Percentiles rank a stretch among this genome's conserved stretches.
These are phyloP conservation scores for Ceratonia siliqua DNA, from an alignment of 306 rosid species.

Conservation along the genomic window DNA sequence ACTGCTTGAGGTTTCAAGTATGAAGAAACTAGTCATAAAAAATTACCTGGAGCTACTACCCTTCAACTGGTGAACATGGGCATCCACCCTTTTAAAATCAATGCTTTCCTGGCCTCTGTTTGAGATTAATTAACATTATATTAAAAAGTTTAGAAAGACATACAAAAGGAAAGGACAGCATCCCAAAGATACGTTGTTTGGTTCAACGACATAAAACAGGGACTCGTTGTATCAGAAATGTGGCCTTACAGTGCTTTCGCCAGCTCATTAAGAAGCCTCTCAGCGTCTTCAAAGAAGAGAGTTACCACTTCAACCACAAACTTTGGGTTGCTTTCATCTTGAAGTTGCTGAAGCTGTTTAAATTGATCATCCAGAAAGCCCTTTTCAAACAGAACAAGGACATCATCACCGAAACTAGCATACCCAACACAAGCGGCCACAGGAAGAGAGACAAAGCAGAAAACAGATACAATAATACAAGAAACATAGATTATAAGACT, in stretches of 20 bases:
- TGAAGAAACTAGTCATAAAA: not conserved
- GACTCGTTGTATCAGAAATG: not conserved
- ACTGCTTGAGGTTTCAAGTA: not conserved
- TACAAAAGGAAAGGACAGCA: not conserved
- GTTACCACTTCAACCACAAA: conserved; percentile 82
- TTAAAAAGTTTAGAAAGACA: not conserved
- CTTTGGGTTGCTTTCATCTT: conserved; percentile 85
- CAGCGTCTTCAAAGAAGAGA: conserved; percentile 74
- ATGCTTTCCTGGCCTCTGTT: conserved; percentile 53
- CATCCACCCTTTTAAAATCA: conserved; percentile 70
- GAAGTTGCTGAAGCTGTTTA: conserved; percentile 66
- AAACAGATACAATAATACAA: not conserved
- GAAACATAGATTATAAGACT: not conserved
- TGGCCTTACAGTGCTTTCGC: conserved; percentile 57
- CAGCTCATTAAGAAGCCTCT: conserved; percentile 70
- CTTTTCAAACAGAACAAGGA: conserved; percentile 35
- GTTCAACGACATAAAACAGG: not conserved
- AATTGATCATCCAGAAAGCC: conserved; percentile 78
- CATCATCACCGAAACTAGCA: conserved; percentile 15
- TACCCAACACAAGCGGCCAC: not conserved
- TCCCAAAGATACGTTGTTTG: not conserved
- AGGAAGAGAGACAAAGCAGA: not conserved
- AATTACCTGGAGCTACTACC: conserved; percentile 93
- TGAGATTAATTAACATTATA: not conserved
- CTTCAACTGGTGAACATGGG: conserved; percentile 84